Evolutionary conservation across 768 basidiomycete genomes (phyloP), one percentile per base, ranked within the genome.

Genomic region (Cystofilobasidium ferigula): DNA sequence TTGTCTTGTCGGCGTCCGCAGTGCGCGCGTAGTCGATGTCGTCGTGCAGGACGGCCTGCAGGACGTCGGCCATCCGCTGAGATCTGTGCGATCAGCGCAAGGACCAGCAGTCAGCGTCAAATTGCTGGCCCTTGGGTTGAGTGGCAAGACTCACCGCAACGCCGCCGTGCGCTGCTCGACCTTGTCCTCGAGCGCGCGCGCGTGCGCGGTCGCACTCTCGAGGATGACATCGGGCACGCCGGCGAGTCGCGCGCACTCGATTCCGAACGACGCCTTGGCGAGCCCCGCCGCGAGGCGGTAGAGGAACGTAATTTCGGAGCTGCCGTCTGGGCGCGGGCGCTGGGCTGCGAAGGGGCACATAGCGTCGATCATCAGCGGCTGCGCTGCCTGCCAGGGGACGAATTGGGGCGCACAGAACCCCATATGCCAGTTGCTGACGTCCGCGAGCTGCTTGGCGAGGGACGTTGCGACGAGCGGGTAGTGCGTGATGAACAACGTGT

Each of bases 191-290:
- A 57, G 32, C 9, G 28, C 35, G 14, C 57, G 24, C 34, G 57
- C 32, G 20, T 57, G 57, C 22, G 13, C 3, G 3, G 13, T 35
- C 20, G 93, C 93, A 9, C 79, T 74, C 8, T 76, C 75, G 3
- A 97, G 79, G 10, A 98, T 80, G 1, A 75, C 68, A 69, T 86
- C 85, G 0, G 89, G 87, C 38, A 98, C 74, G 12, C 86, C 86
- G 0, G 94, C 94, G 30, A 97, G 81, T 51, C 89, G 82, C 10
- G 85, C 91, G 74, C 91, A 94, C 78, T 94, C 92, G 12, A 95
- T 85, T 14, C 92, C 92, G 73, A 92, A 97, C 0, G 89, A 91
- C 76, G 84, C 83, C 69, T 81, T 78, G 4, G 89, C 86, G 40
- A 90, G 78, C 14, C 92, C 63, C 34, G 78, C 76, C 0, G 82